Base-by-base conservation (phyloP, 2,329 filamentous ascomycete species). In the Colletotrichum lini region DNA sequence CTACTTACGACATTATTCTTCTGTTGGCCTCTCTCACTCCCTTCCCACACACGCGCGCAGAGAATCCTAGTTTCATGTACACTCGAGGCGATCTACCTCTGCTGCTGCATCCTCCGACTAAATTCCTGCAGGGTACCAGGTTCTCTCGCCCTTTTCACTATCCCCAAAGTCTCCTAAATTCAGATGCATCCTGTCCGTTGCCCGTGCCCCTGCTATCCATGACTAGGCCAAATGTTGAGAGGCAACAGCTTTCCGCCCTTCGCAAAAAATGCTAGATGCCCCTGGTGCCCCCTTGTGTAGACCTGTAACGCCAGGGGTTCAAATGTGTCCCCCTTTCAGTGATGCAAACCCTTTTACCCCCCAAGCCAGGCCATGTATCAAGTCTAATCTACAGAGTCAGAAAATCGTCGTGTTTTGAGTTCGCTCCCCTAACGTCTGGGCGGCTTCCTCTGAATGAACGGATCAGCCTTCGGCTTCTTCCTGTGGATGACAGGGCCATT, bases 391-490 rank as follows among this genome's bases (percentile, higher is more conserved):
- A 66, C 47, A 60, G 60, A 38, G 66, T 35, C 35, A 65, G 59
- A 62, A 15, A 61, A 57, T 75, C 74, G 30, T 70, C 67, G 10
- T 16, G 30, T 30, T 35, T 53, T 49, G 18, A 42, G 18, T 4
- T 23, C 13, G 35, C 21, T 60, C 26, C 45, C 72, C 72, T 49
- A 75, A 16, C 65, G 63, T 78, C 60, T 65, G 21, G 73, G 73
- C 53, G 75, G 80, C 63, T 79, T 82, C 73, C 81, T 81, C 59
- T 82, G 80, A 23, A 86, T 84, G 68, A 86, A 86, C 16, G 84
- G 82, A 70, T 84, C 85, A 3, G 80, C 80, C n/a, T 82, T 79
- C 6, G 76, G 75, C 74, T 83, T 84, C 72, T 84, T 85, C 63
- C 80, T 77, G 47, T 79, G 77, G 18, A 73, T 50, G 21, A 65